Conservation (phyloP, 495 filamentous ascomycete species). For the Penicillium malachiteum region DNA sequence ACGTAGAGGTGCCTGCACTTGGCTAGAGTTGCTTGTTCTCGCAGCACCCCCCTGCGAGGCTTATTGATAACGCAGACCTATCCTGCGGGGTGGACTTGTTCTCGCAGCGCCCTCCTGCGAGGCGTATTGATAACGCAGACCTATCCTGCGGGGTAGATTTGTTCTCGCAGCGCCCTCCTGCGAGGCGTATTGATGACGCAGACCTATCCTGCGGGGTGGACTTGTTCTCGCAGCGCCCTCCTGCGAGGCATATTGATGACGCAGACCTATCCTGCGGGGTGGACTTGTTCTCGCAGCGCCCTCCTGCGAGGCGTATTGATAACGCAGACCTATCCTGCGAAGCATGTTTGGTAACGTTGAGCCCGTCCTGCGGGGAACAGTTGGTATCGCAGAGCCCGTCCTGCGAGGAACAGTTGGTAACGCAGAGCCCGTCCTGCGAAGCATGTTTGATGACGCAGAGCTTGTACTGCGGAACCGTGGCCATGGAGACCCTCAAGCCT, state of each 20-base stretch:
- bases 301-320: background rate
- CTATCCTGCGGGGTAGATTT: too few species aligned
- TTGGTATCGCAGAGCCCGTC: too few species aligned
- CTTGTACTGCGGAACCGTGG: background rate
- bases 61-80: background rate
- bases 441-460: too few species aligned
- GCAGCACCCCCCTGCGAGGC: background rate
- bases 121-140: too few species aligned
- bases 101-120: background rate
- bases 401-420: too few species aligned
- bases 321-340: too few species aligned
- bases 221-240: background rate
- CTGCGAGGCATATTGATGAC: background rate
- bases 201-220: too few species aligned
- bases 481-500: slow-evolving; percentile 4
- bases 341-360: background rate
- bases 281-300: background rate
- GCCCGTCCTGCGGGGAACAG: background rate
- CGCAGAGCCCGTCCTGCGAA: too few species aligned
- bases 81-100: background rate
- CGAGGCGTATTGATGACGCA: background rate
- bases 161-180: background rate
- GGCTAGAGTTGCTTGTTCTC: slow-evolving; percentile 1
- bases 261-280: too few species aligned
- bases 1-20: slow-evolving; percentile 1